phyloP scores from a whole-genome alignment of 2,329 filamentous ascomycete species.

The Orbilia oligospora region DNA sequence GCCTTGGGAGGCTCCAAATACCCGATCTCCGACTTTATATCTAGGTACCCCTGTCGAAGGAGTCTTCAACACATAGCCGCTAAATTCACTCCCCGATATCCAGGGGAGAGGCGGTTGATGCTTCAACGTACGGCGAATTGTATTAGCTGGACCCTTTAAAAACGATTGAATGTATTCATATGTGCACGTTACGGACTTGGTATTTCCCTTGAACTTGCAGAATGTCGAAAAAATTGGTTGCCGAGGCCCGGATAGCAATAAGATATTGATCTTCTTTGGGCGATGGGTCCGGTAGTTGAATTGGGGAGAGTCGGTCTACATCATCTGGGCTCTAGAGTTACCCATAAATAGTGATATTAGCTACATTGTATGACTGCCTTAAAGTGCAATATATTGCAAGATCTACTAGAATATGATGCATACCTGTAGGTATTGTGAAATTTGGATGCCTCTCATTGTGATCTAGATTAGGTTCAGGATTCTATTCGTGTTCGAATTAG shows the following conservation, averaged over 20 bases:
- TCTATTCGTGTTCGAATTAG: too few relatives aligned
- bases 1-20: constrained; percentile 89
- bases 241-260: constrained; percentile 86
- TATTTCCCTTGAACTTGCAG: constrained; percentile 97
- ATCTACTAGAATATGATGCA: background rate
- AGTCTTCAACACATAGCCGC: constrained; percentile 79
- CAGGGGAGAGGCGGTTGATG: constrained; percentile 64
- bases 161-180: background rate
- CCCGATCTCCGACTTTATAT: constrained; percentile 83
- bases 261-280: constrained; percentile 83
- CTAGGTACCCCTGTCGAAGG: constrained; percentile 72
- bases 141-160: background rate
- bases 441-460: constrained; percentile 80
- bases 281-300: constrained; percentile 79
- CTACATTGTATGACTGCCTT: background rate
- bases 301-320: constrained; percentile 83
- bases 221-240: constrained; percentile 97
- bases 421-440: constrained; percentile 82
- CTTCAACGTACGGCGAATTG: background rate
- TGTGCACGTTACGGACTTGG: constrained; percentile 69
- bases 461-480: background rate
- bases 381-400: too few relatives aligned
- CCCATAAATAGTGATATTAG: constrained; percentile 34
- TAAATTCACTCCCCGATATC: constrained; percentile 84
- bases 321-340: constrained; percentile 78